Base-by-base conservation (phyloP, 306 rosid species). In the Glycine soja region DNA sequence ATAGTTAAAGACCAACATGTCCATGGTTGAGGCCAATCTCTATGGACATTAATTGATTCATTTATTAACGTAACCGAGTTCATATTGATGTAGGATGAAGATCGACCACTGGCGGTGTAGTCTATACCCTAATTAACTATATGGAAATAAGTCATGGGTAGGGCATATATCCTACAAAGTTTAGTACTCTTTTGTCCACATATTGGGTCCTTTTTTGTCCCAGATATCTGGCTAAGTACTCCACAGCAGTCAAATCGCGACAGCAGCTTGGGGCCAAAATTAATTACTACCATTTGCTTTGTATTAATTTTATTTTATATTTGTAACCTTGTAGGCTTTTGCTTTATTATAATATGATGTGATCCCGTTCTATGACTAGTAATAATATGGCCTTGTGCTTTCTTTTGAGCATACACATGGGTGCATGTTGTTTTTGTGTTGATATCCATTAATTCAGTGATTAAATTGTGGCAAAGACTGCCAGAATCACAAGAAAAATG, bases 161-260 rank as follows among this genome's bases (percentile, higher is more conserved):
- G 50, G 63, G 19, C 57, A 38, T 75, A 51, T 34, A 76, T 51
- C 5, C 16, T 51, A 15, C 24, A 2, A 62, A 50, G 30, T 24
- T 24, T 24, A 59, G 43, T 58, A 58, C 57, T 30, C 46, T 66
- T 46, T 68, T 10, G 62, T 70, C 83, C 47, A 57, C 42, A 57
- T 1, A 32, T 67, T 67, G 84, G 83, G 75, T 76, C 42, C 62
- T 48, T 81, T 64, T 84, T 81, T 62, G 46, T 81, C 77, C 77
- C 82, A 69, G 53, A 30, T 74, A 65, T 30, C 36, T 48, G 47
- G 52, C 43, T 9, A 45, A 3, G 30, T 18, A 24, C 45, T 30
- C 36, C 8, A 48, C 19, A 63, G 16, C 58, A 70, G 19, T 15
- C 40, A 68, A 68, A 68, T 43, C 30, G 54, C 42, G 6, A 10